Conservation (phyloP, 164 flowering plant species). For the Pachysandra terminalis region DNA sequence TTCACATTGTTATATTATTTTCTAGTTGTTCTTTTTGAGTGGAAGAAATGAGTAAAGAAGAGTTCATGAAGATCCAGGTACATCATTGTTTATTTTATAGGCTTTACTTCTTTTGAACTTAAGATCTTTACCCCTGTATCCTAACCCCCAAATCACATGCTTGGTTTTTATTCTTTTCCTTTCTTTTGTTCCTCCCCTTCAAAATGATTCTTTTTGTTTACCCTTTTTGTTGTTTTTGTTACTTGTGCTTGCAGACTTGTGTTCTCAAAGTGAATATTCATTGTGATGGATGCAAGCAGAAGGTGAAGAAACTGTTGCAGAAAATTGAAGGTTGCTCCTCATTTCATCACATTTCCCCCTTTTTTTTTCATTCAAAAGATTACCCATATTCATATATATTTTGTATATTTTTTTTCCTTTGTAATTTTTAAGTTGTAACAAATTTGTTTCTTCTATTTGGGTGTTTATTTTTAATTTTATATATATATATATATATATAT, state of each 20-base stretch:
- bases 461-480: background rate
- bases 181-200: background rate
- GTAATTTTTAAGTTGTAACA: background rate
- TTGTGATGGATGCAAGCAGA: conserved; percentile 84
- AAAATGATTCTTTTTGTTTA: conserved; percentile 4
- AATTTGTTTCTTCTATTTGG: too few species aligned
- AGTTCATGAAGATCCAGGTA: conserved; percentile 85
- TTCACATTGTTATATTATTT: conserved; percentile 13
- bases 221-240: conserved; percentile 14
- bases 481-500: too few species aligned
- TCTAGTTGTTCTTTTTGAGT: conserved; percentile 15
- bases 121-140: conserved; percentile 7
- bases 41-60: conserved; percentile 73
- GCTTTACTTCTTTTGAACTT: conserved; percentile 19
- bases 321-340: conserved; percentile 65
- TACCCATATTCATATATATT: too few species aligned
- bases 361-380: background rate
- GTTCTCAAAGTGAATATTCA: conserved; percentile 85
- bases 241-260: conserved; percentile 60
- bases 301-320: conserved; percentile 83
- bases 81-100: background rate
- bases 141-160: background rate
- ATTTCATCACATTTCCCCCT: background rate
- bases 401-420: too few species aligned
- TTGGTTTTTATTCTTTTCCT: conserved; percentile 1